Conservation (phyloP, 768 basidiomycete species). For the Termitomyces sp. region DNA sequence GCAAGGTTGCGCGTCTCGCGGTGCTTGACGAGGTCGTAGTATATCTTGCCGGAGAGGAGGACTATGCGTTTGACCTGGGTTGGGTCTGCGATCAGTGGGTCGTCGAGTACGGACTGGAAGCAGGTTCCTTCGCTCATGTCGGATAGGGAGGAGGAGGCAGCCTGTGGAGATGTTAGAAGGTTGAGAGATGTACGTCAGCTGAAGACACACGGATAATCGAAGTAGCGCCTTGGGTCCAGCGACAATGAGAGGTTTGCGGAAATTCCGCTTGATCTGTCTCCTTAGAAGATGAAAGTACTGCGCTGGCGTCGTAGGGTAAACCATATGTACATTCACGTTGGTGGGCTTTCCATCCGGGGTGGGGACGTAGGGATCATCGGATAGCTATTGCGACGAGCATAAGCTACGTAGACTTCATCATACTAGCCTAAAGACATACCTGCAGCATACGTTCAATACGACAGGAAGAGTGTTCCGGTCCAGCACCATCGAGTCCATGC, state of each 20-base stretch:
- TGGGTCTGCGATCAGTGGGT: slow-evolving; percentile 32
- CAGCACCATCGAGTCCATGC: slow-evolving; percentile 89
- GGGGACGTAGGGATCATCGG: slow-evolving; percentile 58
- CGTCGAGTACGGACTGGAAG: slow-evolving; percentile 69
- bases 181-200: not conserved
- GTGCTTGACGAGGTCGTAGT: slow-evolving; percentile 80
- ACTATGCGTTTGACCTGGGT: slow-evolving; percentile 58
- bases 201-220: slow-evolving; percentile 54
- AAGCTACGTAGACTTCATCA: not conserved
- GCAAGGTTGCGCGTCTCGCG: slow-evolving; percentile 47
- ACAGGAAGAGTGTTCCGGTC: slow-evolving; percentile 90
- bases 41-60: slow-evolving; percentile 78
- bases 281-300: slow-evolving; percentile 94
- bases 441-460: slow-evolving; percentile 90
- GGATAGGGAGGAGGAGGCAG: slow-evolving; percentile 62
- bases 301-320: slow-evolving; percentile 84
- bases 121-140: slow-evolving; percentile 56
- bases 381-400: slow-evolving; percentile 49
- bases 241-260: slow-evolving; percentile 81
- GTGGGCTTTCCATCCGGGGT: slow-evolving; percentile 24
- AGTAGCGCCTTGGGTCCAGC: slow-evolving; percentile 84
- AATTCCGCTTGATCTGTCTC: slow-evolving; percentile 80
- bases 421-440: slow-evolving; percentile 31
- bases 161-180: slow-evolving; percentile 34
- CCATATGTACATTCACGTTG: slow-evolving; percentile 82